Conservation (phyloP, 1,284 basidiomycete genomes). For the Salmacisia buchloeana region DNA sequence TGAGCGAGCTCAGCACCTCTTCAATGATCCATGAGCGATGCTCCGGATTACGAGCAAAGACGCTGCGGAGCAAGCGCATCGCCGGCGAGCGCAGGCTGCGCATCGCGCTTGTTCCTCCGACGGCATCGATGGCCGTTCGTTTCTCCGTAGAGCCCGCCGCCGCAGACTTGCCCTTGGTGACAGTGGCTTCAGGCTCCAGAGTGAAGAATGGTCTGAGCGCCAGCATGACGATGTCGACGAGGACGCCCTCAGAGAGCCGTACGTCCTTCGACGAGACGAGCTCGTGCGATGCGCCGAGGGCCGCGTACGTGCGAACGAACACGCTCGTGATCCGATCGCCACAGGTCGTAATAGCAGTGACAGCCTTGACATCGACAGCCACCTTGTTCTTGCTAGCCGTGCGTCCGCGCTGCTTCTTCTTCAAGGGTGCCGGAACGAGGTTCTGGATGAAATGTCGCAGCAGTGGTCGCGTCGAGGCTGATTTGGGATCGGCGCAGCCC, state of each 20-base stretch:
- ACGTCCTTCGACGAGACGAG: slow-evolving; percentile 54
- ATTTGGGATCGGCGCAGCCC: slow-evolving; percentile 51
- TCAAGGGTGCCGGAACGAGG: slow-evolving; percentile 18
- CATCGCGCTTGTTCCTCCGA: slow-evolving; percentile 56
- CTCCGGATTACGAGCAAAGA: slow-evolving; percentile 80
- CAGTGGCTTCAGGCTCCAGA: slow-evolving; percentile 58
- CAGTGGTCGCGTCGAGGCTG: slow-evolving; percentile 17
- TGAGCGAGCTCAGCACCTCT: slow-evolving; percentile 81
- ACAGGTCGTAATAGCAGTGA: slow-evolving; percentile 21
- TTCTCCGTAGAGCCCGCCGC: slow-evolving; percentile 21
- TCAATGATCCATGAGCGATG: slow-evolving; percentile 94
- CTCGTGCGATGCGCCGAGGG: slow-evolving; percentile 50
- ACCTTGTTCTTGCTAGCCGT: slow-evolving; percentile 23
- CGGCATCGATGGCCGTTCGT: slow-evolving; percentile 22
- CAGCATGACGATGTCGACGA: slow-evolving; percentile 85
- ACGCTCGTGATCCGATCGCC: slow-evolving; percentile 26
- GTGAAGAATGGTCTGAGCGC: slow-evolving; percentile 85
- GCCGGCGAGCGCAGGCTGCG: slow-evolving; percentile 74
- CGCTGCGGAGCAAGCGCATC: slow-evolving; percentile 68
- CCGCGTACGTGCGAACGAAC: slow-evolving; percentile 29
- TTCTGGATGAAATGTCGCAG: slow-evolving; percentile 49
- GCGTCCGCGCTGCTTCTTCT: slow-evolving; percentile 16
- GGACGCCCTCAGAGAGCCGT: slow-evolving; percentile 48
- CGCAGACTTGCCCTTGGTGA: slow-evolving; percentile 16
- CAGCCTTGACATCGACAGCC: slow-evolving; percentile 7